Evolutionary conservation across 192 early-diverging fungal species (phyloP), one percentile per base, ranked within the genome.

Genomic region (Backusella westeae): DNA sequence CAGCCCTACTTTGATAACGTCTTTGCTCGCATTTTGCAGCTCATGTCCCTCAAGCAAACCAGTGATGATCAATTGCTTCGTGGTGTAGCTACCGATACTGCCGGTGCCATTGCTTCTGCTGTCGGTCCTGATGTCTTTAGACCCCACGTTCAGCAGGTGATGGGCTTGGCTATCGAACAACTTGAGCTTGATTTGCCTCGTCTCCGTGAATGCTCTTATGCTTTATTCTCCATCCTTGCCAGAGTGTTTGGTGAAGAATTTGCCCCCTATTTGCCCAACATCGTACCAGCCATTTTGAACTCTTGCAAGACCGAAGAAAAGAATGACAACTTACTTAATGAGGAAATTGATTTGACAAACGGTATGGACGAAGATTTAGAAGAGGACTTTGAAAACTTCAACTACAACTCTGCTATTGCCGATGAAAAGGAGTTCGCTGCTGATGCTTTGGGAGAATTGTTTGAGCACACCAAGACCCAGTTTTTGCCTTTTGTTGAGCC

Each of bases 351-450:
- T 52, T 52, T 82, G 23, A 79, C 81, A 21, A 68, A 67, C 7
- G 85, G 87, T 32, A 83, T 84, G 14, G 67, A 78, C 34, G 88
- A 88, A 21, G 87, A 80, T 26, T 84, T 86, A 5, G 89, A 91
- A 21, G 88, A 90, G 10, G 87, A 90, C 29, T 89, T 87, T 38
- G 86, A 90, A 26, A 78, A 80, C 23, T 84, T 90, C 69, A 87
- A 85, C 21, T 84, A 94, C 72, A 91, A 87, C 71, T 92, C 92
- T 36, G 94, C 91, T 23, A 85, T 97, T 80, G 93, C 95, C 1
- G 94, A 96, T 42, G 96, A 97, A 77, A 97, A 97, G 82, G 96
- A 97, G 80, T 89, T 94, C 53, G 95, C 96, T 34, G 93, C 91
- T 26, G 94, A 96, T 75, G 93, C 93, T 9, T 85, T 95, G 65